These are phyloP conservation scores for Acanthochlamys bracteata DNA, from an alignment of 106 monocot species.

Conservation along the genomic window DNA sequence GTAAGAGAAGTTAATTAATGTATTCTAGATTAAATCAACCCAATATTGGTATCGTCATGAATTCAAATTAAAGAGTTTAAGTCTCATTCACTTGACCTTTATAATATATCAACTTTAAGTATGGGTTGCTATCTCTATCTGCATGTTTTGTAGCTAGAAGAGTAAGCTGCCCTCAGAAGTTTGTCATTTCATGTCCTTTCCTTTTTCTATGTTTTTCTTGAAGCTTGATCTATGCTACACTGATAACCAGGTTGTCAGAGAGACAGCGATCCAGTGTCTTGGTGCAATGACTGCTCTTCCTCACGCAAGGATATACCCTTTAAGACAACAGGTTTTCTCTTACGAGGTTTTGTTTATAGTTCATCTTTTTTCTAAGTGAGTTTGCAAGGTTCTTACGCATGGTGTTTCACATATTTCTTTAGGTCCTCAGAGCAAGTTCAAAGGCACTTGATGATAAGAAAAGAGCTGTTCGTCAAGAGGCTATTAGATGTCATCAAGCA, in stretches of 20 bases:
- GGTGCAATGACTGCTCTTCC: conserved; percentile 65
- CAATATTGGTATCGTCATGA: no score
- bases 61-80: no score
- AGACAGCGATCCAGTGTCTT: conserved; percentile 83
- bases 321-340: conserved; percentile 60
- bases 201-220: not conserved
- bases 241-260: conserved; percentile 66
- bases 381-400: not conserved
- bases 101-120: no score
- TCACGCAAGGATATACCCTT: conserved; percentile 81
- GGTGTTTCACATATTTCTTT: not conserved
- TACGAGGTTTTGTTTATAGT: not conserved
- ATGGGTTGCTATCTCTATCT: no score
- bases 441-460: conserved; percentile 69
- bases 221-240: not conserved
- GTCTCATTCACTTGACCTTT: no score
- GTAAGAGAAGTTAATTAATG: no score
- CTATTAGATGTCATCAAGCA: conserved; percentile 75
- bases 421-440: conserved; percentile 63
- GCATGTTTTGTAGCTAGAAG: no score
- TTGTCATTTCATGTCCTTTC: not conserved
- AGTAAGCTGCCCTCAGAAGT: not conserved
- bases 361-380: not conserved
- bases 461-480: conserved; percentile 75
- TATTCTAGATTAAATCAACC: no score